Evolutionary conservation across 2,329 filamentous ascomycete genomes (phyloP), one percentile per base, ranked within the genome.

Genomic region (Microascus cirrosus): DNA sequence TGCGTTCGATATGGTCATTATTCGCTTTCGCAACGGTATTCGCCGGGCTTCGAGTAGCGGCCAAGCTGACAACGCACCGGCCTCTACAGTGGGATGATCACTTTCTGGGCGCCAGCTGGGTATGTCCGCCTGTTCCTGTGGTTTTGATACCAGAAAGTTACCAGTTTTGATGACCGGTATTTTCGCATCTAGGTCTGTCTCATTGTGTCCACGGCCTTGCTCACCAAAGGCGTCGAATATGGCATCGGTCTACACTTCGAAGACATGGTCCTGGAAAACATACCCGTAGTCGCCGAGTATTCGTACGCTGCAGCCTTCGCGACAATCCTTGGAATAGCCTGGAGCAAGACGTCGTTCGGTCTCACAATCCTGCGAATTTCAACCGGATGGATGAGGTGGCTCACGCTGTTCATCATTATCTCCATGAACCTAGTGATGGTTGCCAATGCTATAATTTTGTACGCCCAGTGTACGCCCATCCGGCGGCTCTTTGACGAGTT

Each of bases 321-420:
- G 13, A 45, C 68, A 15, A 67, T 72, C 15, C 60, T 69, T 11
- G 66, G 69, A 1, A 70, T 70, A 2, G 64, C 69, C 0, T 65
- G 64, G 57, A 71, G 69, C 59, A 74, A 74, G 59, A 70, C 71
- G 0, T 72, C 71, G 0, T 71, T 74, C 58, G 70, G 68, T 10
- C 62, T 72, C 18, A 72, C 70, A 0, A 60, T 72, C 2, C 64
- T 72, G 20, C 64, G 69, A 1, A 64, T 72, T 28, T 61, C 64
- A 2, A 51, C 55, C 60, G 67, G 69, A 58, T 65, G 66, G 6
- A 59, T 68, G 8, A 56, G 63, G 4, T 64, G 62, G 60, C 32
- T 71, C 42, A 65, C 71, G 10, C 63, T 70, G 60, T 65, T 69
- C 12, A 65, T 69, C 57, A 71, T 71, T 48, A 25, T 68, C 11